These are phyloP conservation scores for Caloboletus firmus DNA, from an alignment of 1,284 basidiomycete species.

Conservation along the genomic window DNA sequence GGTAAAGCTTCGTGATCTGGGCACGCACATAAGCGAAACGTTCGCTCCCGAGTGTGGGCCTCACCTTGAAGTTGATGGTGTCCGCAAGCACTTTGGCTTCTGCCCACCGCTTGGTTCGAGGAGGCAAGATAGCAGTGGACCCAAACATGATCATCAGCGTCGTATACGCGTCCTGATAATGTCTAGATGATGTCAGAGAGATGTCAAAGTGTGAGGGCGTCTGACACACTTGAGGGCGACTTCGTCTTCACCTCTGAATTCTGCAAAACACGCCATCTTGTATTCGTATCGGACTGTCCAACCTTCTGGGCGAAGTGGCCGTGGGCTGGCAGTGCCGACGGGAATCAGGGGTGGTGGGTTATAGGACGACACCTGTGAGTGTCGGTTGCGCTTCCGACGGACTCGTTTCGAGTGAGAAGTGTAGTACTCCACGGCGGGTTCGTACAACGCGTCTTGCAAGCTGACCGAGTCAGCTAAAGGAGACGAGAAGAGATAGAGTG, in stretches of 20 bases:
- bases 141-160: slow-evolving; percentile 84
- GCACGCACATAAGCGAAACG: neutral
- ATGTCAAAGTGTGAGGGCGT: slow-evolving; percentile 11
- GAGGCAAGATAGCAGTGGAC: slow-evolving; percentile 81
- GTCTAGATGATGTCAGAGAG: slow-evolving; percentile 46
- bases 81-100: slow-evolving; percentile 97
- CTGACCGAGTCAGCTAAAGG: slow-evolving; percentile 40
- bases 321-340: slow-evolving; percentile 42
- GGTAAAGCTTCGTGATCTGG: slow-evolving; percentile 82
- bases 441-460: slow-evolving; percentile 84
- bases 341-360: slow-evolving; percentile 42
- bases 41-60: slow-evolving; percentile 4
- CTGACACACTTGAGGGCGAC: slow-evolving; percentile 74
- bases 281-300: slow-evolving; percentile 98
- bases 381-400: slow-evolving; percentile 82
- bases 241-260: slow-evolving; percentile 88
- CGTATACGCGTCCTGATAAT: slow-evolving; percentile 89
- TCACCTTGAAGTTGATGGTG: slow-evolving; percentile 83
- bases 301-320: slow-evolving; percentile 78
- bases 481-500: neutral
- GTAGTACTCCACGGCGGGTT: slow-evolving; percentile 91
- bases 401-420: slow-evolving; percentile 89
- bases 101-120: slow-evolving; percentile 96
- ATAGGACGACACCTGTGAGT: slow-evolving; percentile 55
- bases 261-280: slow-evolving; percentile 95